A percentile compares a stretch with the other conserved stretches of the same genome.
Evolutionary conservation across 176 grass and related monocot genomes (phyloP).

Genomic region (Dactylis glomerata): DNA sequence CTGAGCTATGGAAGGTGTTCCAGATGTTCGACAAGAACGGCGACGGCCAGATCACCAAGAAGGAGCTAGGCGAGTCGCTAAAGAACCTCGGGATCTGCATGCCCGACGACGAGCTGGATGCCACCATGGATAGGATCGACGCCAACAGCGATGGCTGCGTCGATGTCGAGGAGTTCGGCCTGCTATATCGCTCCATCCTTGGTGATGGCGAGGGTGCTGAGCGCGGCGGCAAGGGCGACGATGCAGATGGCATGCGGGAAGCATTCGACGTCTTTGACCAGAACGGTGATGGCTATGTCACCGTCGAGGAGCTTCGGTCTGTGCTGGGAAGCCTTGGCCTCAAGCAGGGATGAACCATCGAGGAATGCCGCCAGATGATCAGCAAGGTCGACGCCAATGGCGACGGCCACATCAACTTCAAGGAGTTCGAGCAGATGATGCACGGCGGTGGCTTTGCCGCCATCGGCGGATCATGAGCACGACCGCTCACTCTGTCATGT

Average conservation of each 20-base stretch:
- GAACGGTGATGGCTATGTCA: conserved; percentile 72
- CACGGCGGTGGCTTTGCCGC: conserved; percentile 33
- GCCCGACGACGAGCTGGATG: conserved; percentile 48
- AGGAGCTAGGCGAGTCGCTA: conserved; percentile 62
- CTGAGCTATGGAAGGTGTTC: conserved; percentile 68
- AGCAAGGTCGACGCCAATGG: conserved; percentile 59
- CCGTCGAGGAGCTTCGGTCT: conserved; percentile 59
- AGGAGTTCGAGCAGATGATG: conserved; percentile 87
- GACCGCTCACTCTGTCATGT: too few species aligned
- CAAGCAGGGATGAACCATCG: conserved; percentile 58
- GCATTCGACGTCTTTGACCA: conserved; percentile 79
- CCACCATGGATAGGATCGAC: conserved; percentile 66
- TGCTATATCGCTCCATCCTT: conserved; percentile 57
- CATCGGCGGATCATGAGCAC: too few species aligned
- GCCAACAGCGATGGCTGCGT: conserved; percentile 66
- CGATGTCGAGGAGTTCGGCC: conserved; percentile 68
- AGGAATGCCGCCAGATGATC: conserved; percentile 71
- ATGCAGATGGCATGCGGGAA: conserved; percentile 65
- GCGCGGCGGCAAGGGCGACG: background rate
- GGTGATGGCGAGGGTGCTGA: background rate
- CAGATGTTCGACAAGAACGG: conserved; percentile 79
- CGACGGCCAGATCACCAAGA: conserved; percentile 64
- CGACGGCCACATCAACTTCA: conserved; percentile 64
- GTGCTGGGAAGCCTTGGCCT: conserved; percentile 63
- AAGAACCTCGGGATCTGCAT: conserved; percentile 69